Conservation (phyloP, 257 asterid genomes). For the Nicotiana otophora region DNA sequence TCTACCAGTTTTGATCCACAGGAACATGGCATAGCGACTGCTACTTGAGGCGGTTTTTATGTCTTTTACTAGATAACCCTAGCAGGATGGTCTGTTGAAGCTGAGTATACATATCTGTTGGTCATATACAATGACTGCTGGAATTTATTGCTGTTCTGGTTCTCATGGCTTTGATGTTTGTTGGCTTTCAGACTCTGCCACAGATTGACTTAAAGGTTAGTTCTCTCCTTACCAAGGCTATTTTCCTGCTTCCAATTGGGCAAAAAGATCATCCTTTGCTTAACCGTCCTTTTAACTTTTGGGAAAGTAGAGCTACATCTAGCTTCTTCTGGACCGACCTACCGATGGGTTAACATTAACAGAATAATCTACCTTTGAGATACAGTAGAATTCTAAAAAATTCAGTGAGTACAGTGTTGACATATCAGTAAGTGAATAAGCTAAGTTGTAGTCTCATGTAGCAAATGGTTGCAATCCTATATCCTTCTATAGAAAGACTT, state of each 20-base stretch:
- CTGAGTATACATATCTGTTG: constrained; percentile 5
- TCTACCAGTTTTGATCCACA: constrained; percentile 42
- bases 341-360: not conserved
- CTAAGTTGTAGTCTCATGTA: not conserved
- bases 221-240: not conserved
- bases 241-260: not conserved
- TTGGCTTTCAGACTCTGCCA: constrained; percentile 10
- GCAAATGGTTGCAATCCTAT: not conserved
- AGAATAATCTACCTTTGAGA: not conserved
- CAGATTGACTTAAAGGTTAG: constrained; percentile 5
- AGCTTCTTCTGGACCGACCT: not conserved
- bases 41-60: constrained; percentile 32
- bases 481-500: not conserved
- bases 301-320: not conserved
- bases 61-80: constrained; percentile 12
- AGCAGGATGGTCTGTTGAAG: constrained; percentile 30
- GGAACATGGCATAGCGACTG: constrained; percentile 41
- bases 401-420: not conserved
- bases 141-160: constrained; percentile 1
- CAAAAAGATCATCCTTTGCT: not conserved
- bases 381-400: not conserved
- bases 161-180: not conserved
- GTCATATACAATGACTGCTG: constrained; percentile 2
- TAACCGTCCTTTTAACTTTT: not conserved
- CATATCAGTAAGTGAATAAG: not conserved